Percentiles rank a stretch among this genome's conserved stretches.
Conservation (phyloP, 75 land plant species). For the Picea glauca region DNA sequence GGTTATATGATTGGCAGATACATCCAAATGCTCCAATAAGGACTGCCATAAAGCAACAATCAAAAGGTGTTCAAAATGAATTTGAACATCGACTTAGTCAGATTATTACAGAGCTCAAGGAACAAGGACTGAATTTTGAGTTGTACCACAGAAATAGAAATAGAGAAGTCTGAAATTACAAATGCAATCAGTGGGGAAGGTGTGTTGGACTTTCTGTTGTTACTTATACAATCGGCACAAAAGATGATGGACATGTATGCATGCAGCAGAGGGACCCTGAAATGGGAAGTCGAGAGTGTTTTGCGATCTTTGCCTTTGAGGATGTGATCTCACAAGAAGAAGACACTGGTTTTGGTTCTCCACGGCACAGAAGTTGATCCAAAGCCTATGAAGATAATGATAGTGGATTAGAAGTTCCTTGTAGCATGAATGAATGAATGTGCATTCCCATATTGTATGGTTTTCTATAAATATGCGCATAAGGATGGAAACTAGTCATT, state of each 20-base stretch:
- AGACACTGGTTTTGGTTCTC: too few species aligned
- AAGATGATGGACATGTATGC: slow-evolving; percentile 60
- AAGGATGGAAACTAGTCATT: too few species aligned
- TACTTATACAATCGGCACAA: slow-evolving; percentile 86
- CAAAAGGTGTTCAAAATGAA: slow-evolving; percentile 72
- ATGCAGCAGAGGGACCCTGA: too few species aligned
- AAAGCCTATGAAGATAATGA: too few species aligned
- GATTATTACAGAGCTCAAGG: slow-evolving; percentile 81
- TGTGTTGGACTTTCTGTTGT: slow-evolving; percentile 81
- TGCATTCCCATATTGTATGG: too few species aligned
- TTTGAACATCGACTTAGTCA: slow-evolving; percentile 71
- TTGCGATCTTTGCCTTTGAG: too few species aligned
- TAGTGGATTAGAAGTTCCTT: too few species aligned
- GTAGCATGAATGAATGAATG: too few species aligned
- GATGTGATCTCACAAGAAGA: too few species aligned
- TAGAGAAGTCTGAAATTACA: slow-evolving; percentile 83
- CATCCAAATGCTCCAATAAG: slow-evolving; percentile 75
- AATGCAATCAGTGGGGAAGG: slow-evolving; percentile 99
- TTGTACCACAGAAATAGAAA: slow-evolving; percentile 69
- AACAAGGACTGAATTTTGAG: slow-evolving; percentile 94
- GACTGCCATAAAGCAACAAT: slow-evolving; percentile 64
- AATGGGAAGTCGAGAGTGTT: too few species aligned
- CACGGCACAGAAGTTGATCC: too few species aligned
- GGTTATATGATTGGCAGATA: slow-evolving; percentile 86
- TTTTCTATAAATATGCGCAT: too few species aligned